Conservation (phyloP, 1,139 yeast species). For the Protomyces inouyei region DNA sequence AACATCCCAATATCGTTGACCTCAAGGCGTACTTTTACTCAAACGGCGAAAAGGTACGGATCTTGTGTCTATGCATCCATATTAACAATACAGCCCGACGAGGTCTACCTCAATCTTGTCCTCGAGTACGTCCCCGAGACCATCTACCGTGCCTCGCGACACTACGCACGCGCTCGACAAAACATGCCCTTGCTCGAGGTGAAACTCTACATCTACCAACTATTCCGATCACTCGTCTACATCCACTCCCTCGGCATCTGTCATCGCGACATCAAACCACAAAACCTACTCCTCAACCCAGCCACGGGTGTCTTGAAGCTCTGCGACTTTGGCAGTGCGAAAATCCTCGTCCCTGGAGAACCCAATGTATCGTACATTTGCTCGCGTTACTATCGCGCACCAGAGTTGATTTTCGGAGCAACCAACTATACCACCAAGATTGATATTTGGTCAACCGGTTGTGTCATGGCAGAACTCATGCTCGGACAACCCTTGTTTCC, state of each 20-base stretch:
- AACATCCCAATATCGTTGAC: conserved; percentile 83
- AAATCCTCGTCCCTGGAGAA: conserved; percentile 78
- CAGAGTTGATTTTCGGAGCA: conserved; percentile 86
- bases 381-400: conserved; percentile 93
- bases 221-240: conserved; percentile 84
- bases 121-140: conserved; percentile 94
- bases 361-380: conserved; percentile 95
- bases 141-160: conserved; percentile 81
- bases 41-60: conserved; percentile 48
- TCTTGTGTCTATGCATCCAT: neutral
- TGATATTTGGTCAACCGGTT: conserved; percentile 92
- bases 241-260: conserved; percentile 89
- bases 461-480: conserved; percentile 95
- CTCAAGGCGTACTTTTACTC: conserved; percentile 85
- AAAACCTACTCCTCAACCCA: conserved; percentile 84
- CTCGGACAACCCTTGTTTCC: conserved; percentile 96
- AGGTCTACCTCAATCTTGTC: conserved; percentile 77
- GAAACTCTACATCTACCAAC: conserved; percentile 83
- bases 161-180: conserved; percentile 66
- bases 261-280: conserved; percentile 97
- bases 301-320: conserved; percentile 65
- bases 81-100: conserved; percentile 45
- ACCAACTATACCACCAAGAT: conserved; percentile 93
- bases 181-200: conserved; percentile 86
- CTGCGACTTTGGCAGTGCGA: conserved; percentile 99